phyloP scores from a whole-genome alignment of 2,329 filamentous ascomycete species.

The Graphium sp. region DNA sequence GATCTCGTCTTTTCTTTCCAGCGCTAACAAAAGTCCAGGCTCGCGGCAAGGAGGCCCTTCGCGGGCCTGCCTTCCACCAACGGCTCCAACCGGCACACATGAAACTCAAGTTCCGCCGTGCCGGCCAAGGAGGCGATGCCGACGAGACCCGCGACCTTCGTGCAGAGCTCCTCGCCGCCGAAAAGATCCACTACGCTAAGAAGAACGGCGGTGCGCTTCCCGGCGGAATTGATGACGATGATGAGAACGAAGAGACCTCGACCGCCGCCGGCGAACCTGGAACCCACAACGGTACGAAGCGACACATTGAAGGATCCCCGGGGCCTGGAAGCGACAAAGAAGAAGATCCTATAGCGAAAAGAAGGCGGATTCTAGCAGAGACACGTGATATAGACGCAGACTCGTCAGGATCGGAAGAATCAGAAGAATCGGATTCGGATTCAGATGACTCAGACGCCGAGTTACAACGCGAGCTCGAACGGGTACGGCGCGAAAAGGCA shows the following conservation, averaged over 20 bases:
- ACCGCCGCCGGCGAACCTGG: conserved; percentile 14
- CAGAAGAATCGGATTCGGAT: conserved; percentile 10
- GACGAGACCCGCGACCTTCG: conserved; percentile 63
- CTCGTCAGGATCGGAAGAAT: conserved; percentile 31
- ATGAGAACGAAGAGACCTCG: conserved; percentile 21
- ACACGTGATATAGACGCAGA: conserved; percentile 31
- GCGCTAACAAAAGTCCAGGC: conserved; percentile 35
- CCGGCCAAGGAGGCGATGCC: conserved; percentile 77
- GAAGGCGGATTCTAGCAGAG: conserved; percentile 74
- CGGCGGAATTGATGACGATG: conserved; percentile 28
- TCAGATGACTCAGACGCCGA: conserved; percentile 66
- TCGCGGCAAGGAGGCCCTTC: conserved; percentile 83
- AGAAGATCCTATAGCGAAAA: conserved; percentile 65
- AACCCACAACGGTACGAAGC: conserved; percentile 41
- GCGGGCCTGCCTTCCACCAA: conserved; percentile 90
- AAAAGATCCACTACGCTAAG: conserved; percentile 77
- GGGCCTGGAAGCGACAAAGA: conserved; percentile 16
- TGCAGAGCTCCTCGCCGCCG: conserved; percentile 76
- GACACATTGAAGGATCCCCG: conserved; percentile 6
- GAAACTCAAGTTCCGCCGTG: conserved; percentile 69
- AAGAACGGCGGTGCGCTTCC: conserved; percentile 45
- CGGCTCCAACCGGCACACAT: conserved; percentile 88
- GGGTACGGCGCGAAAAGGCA: conserved; percentile 75
- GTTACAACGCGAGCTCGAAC: conserved; percentile 81
- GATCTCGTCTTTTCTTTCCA: not conserved